phyloP scores from a whole-genome alignment of 83 land plant genomes.

The Diphasiastrum complanatum region DNA sequence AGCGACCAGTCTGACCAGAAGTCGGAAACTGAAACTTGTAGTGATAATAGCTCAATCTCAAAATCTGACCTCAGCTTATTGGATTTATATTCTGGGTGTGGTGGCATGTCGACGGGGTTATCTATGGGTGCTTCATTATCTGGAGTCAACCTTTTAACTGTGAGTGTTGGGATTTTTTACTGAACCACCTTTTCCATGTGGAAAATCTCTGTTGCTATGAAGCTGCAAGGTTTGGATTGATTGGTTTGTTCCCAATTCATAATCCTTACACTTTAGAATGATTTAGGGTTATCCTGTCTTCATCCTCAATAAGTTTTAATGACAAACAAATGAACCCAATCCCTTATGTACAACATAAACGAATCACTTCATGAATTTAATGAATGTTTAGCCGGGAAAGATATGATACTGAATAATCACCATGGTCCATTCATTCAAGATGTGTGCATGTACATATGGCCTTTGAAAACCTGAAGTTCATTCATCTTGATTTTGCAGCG shows the following conservation, averaged over 20 bases:
- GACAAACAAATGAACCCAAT: too few relatives aligned
- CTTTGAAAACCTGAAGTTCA: too few relatives aligned
- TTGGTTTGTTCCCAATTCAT: neutral
- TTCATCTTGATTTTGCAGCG: neutral
- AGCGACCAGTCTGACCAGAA: neutral
- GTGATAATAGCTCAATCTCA: neutral
- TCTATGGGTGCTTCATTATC: neutral
- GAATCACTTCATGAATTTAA: too few relatives aligned
- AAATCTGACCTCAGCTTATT: neutral
- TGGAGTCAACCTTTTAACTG: slow-evolving; percentile 8
- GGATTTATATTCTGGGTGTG: slow-evolving; percentile 13
- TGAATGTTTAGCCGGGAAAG: too few relatives aligned
- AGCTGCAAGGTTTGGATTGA: neutral
- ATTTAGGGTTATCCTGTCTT: too few relatives aligned
- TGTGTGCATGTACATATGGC: too few relatives aligned
- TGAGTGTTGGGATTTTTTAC: neutral
- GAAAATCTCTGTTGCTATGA: too few relatives aligned
- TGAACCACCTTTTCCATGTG: too few relatives aligned
- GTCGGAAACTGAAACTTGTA: neutral
- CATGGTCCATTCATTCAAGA: too few relatives aligned
- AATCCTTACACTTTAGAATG: neutral
- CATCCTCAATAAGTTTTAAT: too few relatives aligned
- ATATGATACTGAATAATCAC: too few relatives aligned
- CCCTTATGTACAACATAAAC: too few relatives aligned
- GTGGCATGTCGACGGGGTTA: slow-evolving; percentile 10